Base-by-base conservation (phyloP, 1,139 yeast species). In the Diutina mesorugosa region DNA sequence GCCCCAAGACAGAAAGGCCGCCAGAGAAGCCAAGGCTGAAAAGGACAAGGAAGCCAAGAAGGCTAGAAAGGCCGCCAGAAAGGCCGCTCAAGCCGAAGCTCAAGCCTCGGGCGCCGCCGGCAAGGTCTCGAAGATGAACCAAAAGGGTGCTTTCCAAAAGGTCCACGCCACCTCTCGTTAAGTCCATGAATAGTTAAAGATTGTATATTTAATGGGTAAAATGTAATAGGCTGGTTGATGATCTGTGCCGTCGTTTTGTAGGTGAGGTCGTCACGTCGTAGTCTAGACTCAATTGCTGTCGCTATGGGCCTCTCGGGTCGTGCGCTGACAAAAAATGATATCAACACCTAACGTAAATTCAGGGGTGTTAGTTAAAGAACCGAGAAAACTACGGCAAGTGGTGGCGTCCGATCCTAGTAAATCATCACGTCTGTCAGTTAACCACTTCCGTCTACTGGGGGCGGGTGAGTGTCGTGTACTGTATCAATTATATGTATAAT, bases 1-100 rank as follows among this genome's bases (percentile, higher is more conserved):
- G 81, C 97, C 99, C 76, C 93, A 91, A 77, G 93, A 87, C 73
- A 95, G 97, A 85, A 89, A 90, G 85, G 96, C 96, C 71, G 87
- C 91, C 73, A 93, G 97, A 85, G 95, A 90, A 63, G 86, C 84
- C 74, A 90, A 91, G 77, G 80, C 85, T 72, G 85, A 85, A 73
- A 86, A 84, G 78, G 96, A 90, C 76, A 91, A 91, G 85, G 97
- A 89, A 77, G 83, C 90, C 82, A 90, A 89, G 89, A 88, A 89
- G 85, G 87, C 85, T 73, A 89, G 83, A 69, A 93, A 90, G 80
- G 93, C 87, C 75, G 83, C 87, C 76, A 91, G 95, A 87, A 89
- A 88, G 85, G 93, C 96, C 72, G 93, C 86, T 71, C 86, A 87
- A 80, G 96, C 96, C 70, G 76, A 78, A 71, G 93, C 86, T 76